Evolutionary conservation across 2,329 filamentous ascomycete genomes (phyloP), one percentile per base, ranked within the genome.

Genomic region (Penicillium sp.): DNA sequence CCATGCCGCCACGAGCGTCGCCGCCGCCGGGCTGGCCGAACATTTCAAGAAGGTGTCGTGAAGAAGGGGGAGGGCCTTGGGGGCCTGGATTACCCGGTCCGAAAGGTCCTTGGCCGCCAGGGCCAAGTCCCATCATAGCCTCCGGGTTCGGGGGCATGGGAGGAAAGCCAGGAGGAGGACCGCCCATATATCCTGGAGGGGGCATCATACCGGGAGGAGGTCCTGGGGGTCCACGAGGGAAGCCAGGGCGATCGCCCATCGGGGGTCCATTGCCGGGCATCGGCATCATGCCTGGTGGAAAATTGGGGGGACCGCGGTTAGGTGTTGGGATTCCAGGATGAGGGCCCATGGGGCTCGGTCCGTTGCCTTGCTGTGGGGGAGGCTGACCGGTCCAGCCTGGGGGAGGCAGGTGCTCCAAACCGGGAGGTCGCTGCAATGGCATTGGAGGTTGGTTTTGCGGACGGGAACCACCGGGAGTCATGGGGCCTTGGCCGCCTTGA

Each of bases 161-260:
- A 49, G 72, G 72, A 46, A 75, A 75, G 3, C 65, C 72, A 39
- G 73, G 75, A 4, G 70, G 72, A 36, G 72, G 74, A 2, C 67
- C 73, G 43, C 73, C 75, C 68, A 78, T 72, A 55, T 77, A 79
- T 21, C 75, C 76, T 3, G 75, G 76, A 21, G 75, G 76, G 24
- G 75, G 75, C 62, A 75, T 73, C 72, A 77, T 77, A 43, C 75
- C 75, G n/a, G 75, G 75, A 11, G 75, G 75, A 47, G 69, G 70
- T 3, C 67, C 70, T 8, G 75, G 75, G 48, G 69, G 70, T 3
- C 67, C 70, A 47, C 74, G 74, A 34, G 75, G 71, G 47, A 75
- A 73, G 16, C 64, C 65, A 56, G 72, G 69, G n/a, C 73, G 68
- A 26, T 75, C 73, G 47, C 64, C 71, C n/a, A 70, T 60, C 21